Evolutionary conservation across 441 rosid species (phyloP).

Genomic region (Adansonia gregorii): DNA sequence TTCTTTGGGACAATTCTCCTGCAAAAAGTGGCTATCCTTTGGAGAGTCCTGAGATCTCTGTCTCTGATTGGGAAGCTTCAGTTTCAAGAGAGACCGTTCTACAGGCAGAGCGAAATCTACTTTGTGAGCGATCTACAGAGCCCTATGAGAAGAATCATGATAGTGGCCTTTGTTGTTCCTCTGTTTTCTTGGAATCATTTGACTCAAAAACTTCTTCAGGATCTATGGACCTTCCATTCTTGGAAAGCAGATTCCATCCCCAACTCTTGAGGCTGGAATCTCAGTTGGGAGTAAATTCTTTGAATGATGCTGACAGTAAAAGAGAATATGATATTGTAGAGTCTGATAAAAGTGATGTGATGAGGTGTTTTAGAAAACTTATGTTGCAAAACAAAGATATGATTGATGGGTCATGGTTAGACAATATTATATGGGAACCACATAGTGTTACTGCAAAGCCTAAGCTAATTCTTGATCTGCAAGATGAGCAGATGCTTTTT

Average conservation of each 20-base stretch:
- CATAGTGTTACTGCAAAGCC: slow-evolving; percentile 52
- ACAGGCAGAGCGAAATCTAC: slow-evolving; percentile 42
- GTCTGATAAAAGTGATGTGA: slow-evolving; percentile 44
- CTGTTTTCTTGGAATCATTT: slow-evolving; percentile 59
- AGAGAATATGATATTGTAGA: slow-evolving; percentile 43
- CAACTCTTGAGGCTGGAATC: slow-evolving; percentile 90
- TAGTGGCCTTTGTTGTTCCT: slow-evolving; percentile 41
- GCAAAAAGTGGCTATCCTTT: slow-evolving; percentile 46
- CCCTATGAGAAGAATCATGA: slow-evolving; percentile 44
- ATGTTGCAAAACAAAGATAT: slow-evolving; percentile 60
- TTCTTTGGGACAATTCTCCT: slow-evolving; percentile 84
- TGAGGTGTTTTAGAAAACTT: slow-evolving; percentile 59
- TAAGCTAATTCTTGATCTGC: slow-evolving; percentile 91
- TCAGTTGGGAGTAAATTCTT: slow-evolving; percentile 45
- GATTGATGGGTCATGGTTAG: slow-evolving; percentile 84
- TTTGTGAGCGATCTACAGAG: slow-evolving; percentile 35
- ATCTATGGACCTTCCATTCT: slow-evolving; percentile 31
- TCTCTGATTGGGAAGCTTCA: slow-evolving; percentile 42
- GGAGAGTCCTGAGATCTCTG: slow-evolving; percentile 48
- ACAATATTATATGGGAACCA: slow-evolving; percentile 85
- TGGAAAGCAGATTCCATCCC: slow-evolving; percentile 66
- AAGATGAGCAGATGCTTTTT: slow-evolving; percentile 96
- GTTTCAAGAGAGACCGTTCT: slow-evolving; percentile 42
- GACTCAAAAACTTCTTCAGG: slow-evolving; percentile 45
- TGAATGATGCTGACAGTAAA: slow-evolving; percentile 34